Evolutionary conservation across 202 grass and related monocot species (phyloP), one percentile per base, ranked within the genome.

Genomic region (Digitaria exilis): DNA sequence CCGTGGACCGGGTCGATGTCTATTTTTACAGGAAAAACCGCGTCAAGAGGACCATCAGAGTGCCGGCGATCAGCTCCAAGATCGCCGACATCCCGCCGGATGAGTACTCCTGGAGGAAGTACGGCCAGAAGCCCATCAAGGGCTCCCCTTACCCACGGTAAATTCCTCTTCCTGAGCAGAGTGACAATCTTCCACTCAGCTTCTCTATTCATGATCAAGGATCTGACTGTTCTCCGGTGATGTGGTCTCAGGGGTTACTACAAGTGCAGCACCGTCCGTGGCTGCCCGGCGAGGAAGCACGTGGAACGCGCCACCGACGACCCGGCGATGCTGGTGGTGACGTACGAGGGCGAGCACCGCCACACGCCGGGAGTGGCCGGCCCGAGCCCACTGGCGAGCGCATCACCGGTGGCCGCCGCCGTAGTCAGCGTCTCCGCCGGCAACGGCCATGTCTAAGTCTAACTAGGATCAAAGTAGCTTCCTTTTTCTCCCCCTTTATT

Each of bases 71-170:
- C 30, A 99, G 96, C 74, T 82, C 93, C 0, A 93, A 95, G 85
- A 94, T 94, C 31, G 89, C 93, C 0, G 96, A 99, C 71, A 96
- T 99, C 79, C 96, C 96, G 17, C 25, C 91, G 76, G 96, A 99
- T 84, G 91, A 99, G 71, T 90, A 89, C 85, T 96, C 96, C 17
- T 99, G 96, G 96, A 86, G 96, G 70, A 99, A 99, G 89, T 99
- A 99, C 80, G 96, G 96, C 21, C 96, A 99, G 86, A 99, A 99
- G 71, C 93, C 91, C 52, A 99, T 99, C 93, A 99, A 99, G 58
- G 96, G 96, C 32, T 99, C 96, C 45, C 96, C 96, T 3, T 94
- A 94, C 78, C 96, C 93, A 22, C 84, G 96, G 96, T 98, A 90
- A 71, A 49, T 51, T n/a, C 11, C 46, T 60, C 25, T 45, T 6